A percentile compares a stretch with the other conserved stretches of the same genome.
Conservation (phyloP, 1,139 yeast genomes). For the Wickerhamomyces sp. region DNA sequence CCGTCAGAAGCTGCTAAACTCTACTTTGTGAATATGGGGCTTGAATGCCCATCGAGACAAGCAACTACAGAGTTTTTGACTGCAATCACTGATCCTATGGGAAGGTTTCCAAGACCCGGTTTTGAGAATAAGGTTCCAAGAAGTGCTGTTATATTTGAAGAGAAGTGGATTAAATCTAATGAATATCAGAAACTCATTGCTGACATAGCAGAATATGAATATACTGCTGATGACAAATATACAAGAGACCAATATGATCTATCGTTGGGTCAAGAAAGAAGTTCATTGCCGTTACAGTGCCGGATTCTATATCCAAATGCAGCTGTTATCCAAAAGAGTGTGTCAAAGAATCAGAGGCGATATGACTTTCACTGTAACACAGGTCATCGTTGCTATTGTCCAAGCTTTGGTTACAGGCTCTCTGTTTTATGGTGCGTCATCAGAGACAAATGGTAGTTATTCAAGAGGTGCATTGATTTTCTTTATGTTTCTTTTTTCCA, state of each 20-base stretch:
- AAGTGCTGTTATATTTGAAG: slow-evolving; percentile 63
- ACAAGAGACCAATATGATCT: slow-evolving; percentile 29
- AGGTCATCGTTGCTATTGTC: slow-evolving; percentile 41
- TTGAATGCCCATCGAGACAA: slow-evolving; percentile 31
- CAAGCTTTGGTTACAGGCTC: slow-evolving; percentile 53
- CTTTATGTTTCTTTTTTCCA: slow-evolving; percentile 46
- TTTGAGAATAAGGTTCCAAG: slow-evolving; percentile 60
- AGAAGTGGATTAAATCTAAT: slow-evolving; percentile 55
- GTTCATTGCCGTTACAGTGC: slow-evolving; percentile 46
- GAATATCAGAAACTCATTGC: slow-evolving; percentile 38
- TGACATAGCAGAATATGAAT: slow-evolving; percentile 37
- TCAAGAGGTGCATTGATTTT: slow-evolving; percentile 53
- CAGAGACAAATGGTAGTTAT: slow-evolving; percentile 44
- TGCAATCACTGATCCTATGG: slow-evolving; percentile 51
- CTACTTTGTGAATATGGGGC: slow-evolving; percentile 44
- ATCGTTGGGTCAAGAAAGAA: slow-evolving; percentile 20
- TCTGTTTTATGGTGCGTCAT: slow-evolving; percentile 29
- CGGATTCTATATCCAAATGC: slow-evolving; percentile 41
- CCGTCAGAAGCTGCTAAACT: slow-evolving; percentile 35
- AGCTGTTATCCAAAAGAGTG: slow-evolving; percentile 42
- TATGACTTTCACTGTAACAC: slow-evolving; percentile 42
- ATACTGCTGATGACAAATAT: slow-evolving; percentile 30
- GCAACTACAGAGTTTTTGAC: slow-evolving; percentile 53
- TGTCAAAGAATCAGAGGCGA: slow-evolving; percentile 49
- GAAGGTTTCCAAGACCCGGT: slow-evolving; percentile 42